Conservation (phyloP, 1,284 basidiomycete genomes). For the Marasmius oreades region DNA sequence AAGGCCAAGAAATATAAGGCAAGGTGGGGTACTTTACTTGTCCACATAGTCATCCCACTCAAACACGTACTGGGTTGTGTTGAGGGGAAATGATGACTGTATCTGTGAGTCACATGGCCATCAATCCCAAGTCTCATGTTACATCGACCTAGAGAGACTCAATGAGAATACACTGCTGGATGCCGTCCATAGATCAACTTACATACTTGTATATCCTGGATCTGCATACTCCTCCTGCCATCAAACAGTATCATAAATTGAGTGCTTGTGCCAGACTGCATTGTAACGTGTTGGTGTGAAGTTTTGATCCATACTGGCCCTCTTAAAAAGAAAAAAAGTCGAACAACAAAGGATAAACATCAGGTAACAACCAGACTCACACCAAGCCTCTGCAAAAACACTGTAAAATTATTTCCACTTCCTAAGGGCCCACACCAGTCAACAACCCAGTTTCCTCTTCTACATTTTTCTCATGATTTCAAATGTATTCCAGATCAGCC, state of each 20-base stretch:
- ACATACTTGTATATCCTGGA: conserved; percentile 73
- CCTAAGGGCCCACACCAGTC: conserved; percentile 36
- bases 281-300: conserved; percentile 46
- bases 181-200: conserved; percentile 11
- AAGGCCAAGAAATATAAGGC: too few species aligned
- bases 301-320: conserved; percentile 42
- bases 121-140: conserved; percentile 58
- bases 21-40: too few species aligned
- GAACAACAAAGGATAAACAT: conserved; percentile 21
- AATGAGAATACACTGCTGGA: not conserved
- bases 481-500: conserved; percentile 26
- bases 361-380: conserved; percentile 26
- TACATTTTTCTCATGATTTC: conserved; percentile 23
- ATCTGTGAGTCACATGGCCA: conserved; percentile 60
- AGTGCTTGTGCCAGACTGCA: conserved; percentile 77
- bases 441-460: conserved; percentile 15
- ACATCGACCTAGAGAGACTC: conserved; percentile 19
- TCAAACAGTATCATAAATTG: conserved; percentile 72
- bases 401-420: conserved; percentile 71
- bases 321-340: conserved; percentile 31
- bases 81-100: conserved; percentile 63
- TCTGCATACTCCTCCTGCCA: conserved; percentile 79
- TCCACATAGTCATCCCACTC: conserved; percentile 61
- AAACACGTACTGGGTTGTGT: conserved; percentile 71
- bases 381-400: conserved; percentile 50